A percentile compares a stretch with the other conserved stretches of the same genome.
Evolutionary conservation across 306 rosid species (phyloP).

Genomic region (Corylus americana): DNA sequence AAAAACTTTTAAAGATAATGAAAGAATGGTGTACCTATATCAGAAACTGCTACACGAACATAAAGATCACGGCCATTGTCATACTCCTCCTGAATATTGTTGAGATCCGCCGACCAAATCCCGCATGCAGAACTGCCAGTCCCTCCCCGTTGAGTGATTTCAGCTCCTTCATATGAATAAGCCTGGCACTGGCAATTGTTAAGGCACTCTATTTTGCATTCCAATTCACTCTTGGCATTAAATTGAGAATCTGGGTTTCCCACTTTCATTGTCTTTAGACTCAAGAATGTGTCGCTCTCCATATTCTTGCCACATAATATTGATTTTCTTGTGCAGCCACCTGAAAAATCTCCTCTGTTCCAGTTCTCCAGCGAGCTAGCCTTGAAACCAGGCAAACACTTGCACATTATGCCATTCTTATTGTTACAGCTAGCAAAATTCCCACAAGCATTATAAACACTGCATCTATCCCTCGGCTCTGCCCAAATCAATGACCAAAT

Average conservation of each 20-base stretch:
- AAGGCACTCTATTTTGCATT: slow-evolving; percentile 68
- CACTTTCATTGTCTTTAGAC: slow-evolving; percentile 68
- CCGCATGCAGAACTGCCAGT: slow-evolving; percentile 50
- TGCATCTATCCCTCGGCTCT: slow-evolving; percentile 74
- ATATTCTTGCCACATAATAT: slow-evolving; percentile 45
- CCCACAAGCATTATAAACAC: slow-evolving; percentile 75
- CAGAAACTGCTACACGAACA: slow-evolving; percentile 60
- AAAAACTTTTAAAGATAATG: slow-evolving; percentile 4
- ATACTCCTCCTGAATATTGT: slow-evolving; percentile 73
- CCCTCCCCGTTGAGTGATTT: slow-evolving; percentile 13
- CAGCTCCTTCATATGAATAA: slow-evolving; percentile 50
- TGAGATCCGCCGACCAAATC: slow-evolving; percentile 78
- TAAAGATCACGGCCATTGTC: slow-evolving; percentile 54
- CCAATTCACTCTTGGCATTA: slow-evolving; percentile 58
- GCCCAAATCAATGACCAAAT: slow-evolving; percentile 65
- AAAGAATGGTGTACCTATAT: slow-evolving; percentile 54
- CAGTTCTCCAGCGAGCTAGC: slow-evolving; percentile 57
- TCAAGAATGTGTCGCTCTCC: slow-evolving; percentile 51
- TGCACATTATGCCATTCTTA: slow-evolving; percentile 53
- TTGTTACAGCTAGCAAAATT: slow-evolving; percentile 69
- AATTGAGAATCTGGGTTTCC: slow-evolving; percentile 76
- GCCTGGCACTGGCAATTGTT: slow-evolving; percentile 75
- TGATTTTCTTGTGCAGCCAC: slow-evolving; percentile 69
- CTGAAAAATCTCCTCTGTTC: slow-evolving; percentile 57
- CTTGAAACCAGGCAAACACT: slow-evolving; percentile 73